Percentiles rank a stretch among this genome's conserved stretches.
phyloP scores from a whole-genome alignment of 352 stramenopile genomes.

The Globisporangium ultimum region DNA sequence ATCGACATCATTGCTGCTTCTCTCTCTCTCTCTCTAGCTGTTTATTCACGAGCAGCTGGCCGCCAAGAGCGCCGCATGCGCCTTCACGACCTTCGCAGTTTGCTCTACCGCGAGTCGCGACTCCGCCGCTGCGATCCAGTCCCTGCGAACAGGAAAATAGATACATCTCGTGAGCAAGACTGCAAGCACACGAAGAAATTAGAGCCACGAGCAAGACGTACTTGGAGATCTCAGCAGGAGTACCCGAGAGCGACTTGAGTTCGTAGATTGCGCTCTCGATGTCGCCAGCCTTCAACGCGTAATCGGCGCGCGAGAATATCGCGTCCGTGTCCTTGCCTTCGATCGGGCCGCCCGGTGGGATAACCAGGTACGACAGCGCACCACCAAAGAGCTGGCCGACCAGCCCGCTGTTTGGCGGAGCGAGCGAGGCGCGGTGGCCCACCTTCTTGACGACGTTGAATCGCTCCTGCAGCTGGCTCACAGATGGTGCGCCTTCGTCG shows the following conservation, averaged over 20 bases:
- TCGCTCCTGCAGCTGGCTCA: slow-evolving; percentile 76
- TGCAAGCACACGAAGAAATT: not conserved
- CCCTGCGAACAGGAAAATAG: slow-evolving; percentile 14
- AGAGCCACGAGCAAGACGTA: slow-evolving; percentile 27
- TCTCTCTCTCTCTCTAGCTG: no score
- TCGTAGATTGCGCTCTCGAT: slow-evolving; percentile 69
- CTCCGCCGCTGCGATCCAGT: slow-evolving; percentile 76
- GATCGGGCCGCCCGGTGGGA: slow-evolving; percentile 72
- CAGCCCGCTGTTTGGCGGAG: slow-evolving; percentile 67
- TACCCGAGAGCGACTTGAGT: slow-evolving; percentile 61
- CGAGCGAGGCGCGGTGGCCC: slow-evolving; percentile 59
- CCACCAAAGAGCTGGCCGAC: slow-evolving; percentile 69
- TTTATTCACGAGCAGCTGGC: slow-evolving; percentile 73
- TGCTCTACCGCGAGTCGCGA: slow-evolving; percentile 77
- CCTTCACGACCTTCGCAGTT: slow-evolving; percentile 81
- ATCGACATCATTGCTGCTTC: no score
- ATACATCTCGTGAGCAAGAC: not conserved
- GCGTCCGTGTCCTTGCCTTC: slow-evolving; percentile 70
- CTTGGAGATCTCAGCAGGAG: slow-evolving; percentile 64
- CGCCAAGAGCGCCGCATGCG: slow-evolving; percentile 71
- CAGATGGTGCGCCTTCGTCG: slow-evolving; percentile 65
- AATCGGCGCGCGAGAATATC: slow-evolving; percentile 77
- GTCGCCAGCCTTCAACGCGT: slow-evolving; percentile 76
- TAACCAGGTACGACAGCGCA: slow-evolving; percentile 70
- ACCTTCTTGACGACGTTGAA: slow-evolving; percentile 80